phyloP scores from a whole-genome alignment of 306 rosid species.

The Cicer chorassanicum region DNA sequence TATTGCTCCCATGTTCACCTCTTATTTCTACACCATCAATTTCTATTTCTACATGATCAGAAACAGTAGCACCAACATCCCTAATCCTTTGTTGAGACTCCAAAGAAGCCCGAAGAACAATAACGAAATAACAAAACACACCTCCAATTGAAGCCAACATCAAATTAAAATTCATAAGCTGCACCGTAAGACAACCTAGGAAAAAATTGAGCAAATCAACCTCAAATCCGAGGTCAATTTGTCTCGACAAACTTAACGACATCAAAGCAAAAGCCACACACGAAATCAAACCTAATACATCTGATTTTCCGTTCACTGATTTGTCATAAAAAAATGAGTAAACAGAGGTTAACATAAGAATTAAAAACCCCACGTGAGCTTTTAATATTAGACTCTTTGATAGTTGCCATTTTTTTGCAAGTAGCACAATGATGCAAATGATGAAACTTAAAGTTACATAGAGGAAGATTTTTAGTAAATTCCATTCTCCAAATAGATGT shows the following conservation, averaged over 20 bases:
- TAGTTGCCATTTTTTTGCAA: slow-evolving; percentile 2
- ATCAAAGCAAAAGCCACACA: slow-evolving; percentile 34
- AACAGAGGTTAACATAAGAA: slow-evolving; percentile 23
- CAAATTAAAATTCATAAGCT: slow-evolving; percentile 28
- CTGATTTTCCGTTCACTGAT: slow-evolving; percentile 20
- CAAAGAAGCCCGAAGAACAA: slow-evolving; percentile 15
- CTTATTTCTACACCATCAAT: slow-evolving; percentile 1
- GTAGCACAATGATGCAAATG: slow-evolving; percentile 10
- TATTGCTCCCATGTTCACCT: not conserved
- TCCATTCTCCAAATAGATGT: slow-evolving; percentile 22
- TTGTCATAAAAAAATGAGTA: slow-evolving; percentile 21
- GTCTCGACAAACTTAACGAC: slow-evolving; percentile 32
- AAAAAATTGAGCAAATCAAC: slow-evolving; percentile 37
- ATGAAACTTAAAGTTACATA: not conserved
- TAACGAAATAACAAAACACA: not conserved
- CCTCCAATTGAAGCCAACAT: slow-evolving; percentile 22
- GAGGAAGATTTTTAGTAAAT: not conserved
- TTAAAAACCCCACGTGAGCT: slow-evolving; percentile 12
- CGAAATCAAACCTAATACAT: not conserved
- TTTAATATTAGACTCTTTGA: slow-evolving; percentile 11
- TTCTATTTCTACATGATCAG: slow-evolving; percentile 11
- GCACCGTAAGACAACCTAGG: slow-evolving; percentile 29
- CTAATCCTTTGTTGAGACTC: not conserved
- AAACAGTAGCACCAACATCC: not conserved
- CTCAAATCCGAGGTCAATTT: slow-evolving; percentile 36